These are phyloP conservation scores for Fusarium domesticum DNA, from an alignment of 2,329 filamentous ascomycete species.

Conservation along the genomic window DNA sequence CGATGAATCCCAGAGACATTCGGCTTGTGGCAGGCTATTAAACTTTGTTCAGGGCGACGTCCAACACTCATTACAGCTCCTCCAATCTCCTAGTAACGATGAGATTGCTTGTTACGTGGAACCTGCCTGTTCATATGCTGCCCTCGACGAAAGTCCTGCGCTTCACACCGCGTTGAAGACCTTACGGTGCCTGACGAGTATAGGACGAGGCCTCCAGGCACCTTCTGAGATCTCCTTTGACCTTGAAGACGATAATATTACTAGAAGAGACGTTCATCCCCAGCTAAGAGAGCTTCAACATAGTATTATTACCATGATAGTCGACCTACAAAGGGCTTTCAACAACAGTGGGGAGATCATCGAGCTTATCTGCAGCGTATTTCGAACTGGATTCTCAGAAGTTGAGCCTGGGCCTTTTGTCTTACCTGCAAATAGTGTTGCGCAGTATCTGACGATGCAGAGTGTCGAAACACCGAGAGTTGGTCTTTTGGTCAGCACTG, in stretches of 20 bases:
- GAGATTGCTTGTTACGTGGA: conserved; percentile 24
- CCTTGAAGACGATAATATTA: conserved; percentile 50
- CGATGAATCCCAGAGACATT: conserved; percentile 58
- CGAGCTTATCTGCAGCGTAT: conserved; percentile 67
- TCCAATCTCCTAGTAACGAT: conserved; percentile 6
- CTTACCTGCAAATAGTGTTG: conserved; percentile 63
- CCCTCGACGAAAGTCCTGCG: conserved; percentile 41
- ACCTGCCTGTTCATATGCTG: conserved; percentile 27
- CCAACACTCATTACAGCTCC: conserved; percentile 21
- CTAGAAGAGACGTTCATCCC: conserved; percentile 7
- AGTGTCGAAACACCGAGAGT: conserved; percentile 61
- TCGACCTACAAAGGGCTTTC: conserved; percentile 51
- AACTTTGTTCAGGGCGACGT: conserved; percentile 59
- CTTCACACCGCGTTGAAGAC: conserved; percentile 52
- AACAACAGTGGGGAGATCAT: conserved; percentile 62
- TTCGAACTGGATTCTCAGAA: conserved; percentile 74
- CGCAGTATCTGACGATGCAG: conserved; percentile 62
- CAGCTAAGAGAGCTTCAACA: conserved; percentile 40
- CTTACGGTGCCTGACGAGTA: conserved; percentile 64
- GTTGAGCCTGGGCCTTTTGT: conserved; percentile 73
- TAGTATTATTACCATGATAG: conserved; percentile 46
- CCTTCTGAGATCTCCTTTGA: conserved; percentile 66
- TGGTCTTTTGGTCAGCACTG: conserved; percentile 67
- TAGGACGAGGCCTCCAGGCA: conserved; percentile 70
- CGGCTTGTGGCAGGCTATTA: conserved; percentile 23